Evolutionary conservation across 1,284 basidiomycete species (phyloP).

Genomic region (Stygiomarasmius scandens): DNA sequence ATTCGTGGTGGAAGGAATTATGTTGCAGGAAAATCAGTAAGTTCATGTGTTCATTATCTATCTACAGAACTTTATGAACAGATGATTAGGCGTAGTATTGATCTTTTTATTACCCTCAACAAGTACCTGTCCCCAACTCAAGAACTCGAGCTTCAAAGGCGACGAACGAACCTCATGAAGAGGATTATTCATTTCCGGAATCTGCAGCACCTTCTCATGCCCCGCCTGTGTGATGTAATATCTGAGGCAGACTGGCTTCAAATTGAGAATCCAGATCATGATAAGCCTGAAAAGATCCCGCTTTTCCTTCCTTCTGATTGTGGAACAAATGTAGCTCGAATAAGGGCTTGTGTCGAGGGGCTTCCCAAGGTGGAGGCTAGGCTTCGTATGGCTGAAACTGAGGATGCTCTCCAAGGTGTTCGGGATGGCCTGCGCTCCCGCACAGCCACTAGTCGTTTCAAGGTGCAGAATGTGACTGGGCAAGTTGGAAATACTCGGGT

Average conservation of each 20-base stretch:
- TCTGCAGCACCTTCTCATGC: no score
- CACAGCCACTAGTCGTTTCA: conserved; percentile 1
- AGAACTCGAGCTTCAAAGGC: no score
- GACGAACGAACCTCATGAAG: no score
- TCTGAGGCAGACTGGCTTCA: no score
- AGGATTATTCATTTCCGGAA: no score
- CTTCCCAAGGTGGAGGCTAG: not conserved
- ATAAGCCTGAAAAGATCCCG: not conserved
- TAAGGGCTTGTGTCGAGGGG: not conserved
- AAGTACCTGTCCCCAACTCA: no score
- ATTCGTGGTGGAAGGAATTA: conserved; percentile 12
- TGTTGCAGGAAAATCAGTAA: conserved; percentile 17
- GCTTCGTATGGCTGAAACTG: not conserved
- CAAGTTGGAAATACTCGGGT: conserved; percentile 7
- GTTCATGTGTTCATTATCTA: not conserved
- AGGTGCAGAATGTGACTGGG: not conserved
- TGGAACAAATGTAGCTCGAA: no score
- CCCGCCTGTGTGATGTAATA: no score
- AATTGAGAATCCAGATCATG: not conserved
- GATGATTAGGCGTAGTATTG: no score
- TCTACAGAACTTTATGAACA: no score
- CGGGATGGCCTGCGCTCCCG: conserved; percentile 1
- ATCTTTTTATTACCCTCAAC: no score
- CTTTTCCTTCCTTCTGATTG: not conserved
- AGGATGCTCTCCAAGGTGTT: not conserved